phyloP scores from a whole-genome alignment of 805 yeast genomes.

The Yarrowia sp. region DNA sequence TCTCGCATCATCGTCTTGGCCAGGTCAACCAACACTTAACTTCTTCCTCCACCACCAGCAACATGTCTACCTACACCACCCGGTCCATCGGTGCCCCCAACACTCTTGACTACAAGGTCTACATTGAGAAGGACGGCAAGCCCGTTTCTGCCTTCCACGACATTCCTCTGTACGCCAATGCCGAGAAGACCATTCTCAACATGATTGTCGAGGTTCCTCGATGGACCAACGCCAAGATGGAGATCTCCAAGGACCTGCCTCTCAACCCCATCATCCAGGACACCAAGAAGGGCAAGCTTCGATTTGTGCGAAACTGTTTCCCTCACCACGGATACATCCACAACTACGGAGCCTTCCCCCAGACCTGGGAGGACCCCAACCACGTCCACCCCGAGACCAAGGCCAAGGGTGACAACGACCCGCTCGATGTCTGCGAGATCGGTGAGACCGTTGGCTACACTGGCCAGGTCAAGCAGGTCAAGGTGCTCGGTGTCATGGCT shows the following conservation, averaged over 20 bases:
- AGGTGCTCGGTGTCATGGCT: constrained; percentile 92
- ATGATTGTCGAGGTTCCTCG: constrained; percentile 97
- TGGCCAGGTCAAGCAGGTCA: constrained; percentile 82
- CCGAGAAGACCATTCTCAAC: constrained; percentile 80
- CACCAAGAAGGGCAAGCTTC: constrained; percentile 92
- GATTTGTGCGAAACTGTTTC: constrained; percentile 96
- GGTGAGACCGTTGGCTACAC: constrained; percentile 73
- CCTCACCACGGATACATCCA: constrained; percentile 98
- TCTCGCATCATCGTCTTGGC: not conserved
- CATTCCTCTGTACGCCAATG: constrained; percentile 88
- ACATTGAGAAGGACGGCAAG: constrained; percentile 88
- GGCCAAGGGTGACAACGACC: constrained; percentile 87
- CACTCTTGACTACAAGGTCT: constrained; percentile 91
- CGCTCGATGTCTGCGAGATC: constrained; percentile 90
- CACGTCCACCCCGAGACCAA: constrained; percentile 45
- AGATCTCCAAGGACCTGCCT: constrained; percentile 76
- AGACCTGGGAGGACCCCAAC: constrained; percentile 97
- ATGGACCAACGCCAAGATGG: constrained; percentile 97
- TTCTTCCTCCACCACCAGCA: constrained; percentile 2
- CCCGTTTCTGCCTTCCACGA: constrained; percentile 95
- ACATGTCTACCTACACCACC: constrained; percentile 52
- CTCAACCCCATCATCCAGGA: constrained; percentile 96
- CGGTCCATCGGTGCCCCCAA: constrained; percentile 95
- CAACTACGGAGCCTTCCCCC: constrained; percentile 98
- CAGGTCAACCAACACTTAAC: not conserved